These are phyloP conservation scores for Claviceps cyperi DNA, from an alignment of 2,329 filamentous ascomycete species.

Conservation along the genomic window DNA sequence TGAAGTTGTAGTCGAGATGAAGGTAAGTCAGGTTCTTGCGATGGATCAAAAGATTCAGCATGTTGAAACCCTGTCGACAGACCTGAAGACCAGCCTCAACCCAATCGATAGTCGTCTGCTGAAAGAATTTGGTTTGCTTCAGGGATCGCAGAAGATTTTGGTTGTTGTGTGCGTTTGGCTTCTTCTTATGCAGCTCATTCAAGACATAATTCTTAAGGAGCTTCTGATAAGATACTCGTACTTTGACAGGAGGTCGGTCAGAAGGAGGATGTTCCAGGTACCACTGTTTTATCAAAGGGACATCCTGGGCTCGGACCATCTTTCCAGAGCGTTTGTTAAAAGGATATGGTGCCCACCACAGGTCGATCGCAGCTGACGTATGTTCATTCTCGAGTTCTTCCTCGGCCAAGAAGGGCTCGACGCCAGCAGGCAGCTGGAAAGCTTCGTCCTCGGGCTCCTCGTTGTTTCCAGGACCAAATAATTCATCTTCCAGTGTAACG, in stretches of 20 bases:
- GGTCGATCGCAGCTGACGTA: slow-evolving; percentile 75
- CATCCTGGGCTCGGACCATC: slow-evolving; percentile 95
- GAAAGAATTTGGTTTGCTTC: slow-evolving; percentile 97
- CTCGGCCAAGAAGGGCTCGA: slow-evolving; percentile 80
- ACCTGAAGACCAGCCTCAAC: slow-evolving; percentile 97
- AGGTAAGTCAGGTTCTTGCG: slow-evolving; percentile 97
- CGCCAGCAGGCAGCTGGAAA: slow-evolving; percentile 65
- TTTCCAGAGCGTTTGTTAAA: slow-evolving; percentile 87
- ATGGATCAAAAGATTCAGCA: slow-evolving; percentile 94
- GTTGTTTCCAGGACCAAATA: slow-evolving; percentile 71
- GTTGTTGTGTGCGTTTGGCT: slow-evolving; percentile 88
- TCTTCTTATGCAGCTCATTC: slow-evolving; percentile 92
- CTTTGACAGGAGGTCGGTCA: slow-evolving; percentile 79
- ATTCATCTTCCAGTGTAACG: slow-evolving; percentile 79
- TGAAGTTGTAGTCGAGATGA: slow-evolving; percentile 99
- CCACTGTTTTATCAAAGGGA: slow-evolving; percentile 94
- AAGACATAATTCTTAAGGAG: slow-evolving; percentile 89
- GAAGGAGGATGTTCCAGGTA: slow-evolving; percentile 91
- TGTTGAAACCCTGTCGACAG: slow-evolving; percentile 96
- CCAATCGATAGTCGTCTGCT: slow-evolving; percentile 98
- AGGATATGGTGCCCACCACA: slow-evolving; percentile 98
- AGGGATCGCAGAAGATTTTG: slow-evolving; percentile 80
- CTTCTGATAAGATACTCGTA: slow-evolving; percentile 96
- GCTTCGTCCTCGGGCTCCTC: slow-evolving; percentile 63
- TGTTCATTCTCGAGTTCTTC: slow-evolving; percentile 82